phyloP scores from a whole-genome alignment of 371 early-diverging fungal genomes.

The Batkoa obscura region DNA sequence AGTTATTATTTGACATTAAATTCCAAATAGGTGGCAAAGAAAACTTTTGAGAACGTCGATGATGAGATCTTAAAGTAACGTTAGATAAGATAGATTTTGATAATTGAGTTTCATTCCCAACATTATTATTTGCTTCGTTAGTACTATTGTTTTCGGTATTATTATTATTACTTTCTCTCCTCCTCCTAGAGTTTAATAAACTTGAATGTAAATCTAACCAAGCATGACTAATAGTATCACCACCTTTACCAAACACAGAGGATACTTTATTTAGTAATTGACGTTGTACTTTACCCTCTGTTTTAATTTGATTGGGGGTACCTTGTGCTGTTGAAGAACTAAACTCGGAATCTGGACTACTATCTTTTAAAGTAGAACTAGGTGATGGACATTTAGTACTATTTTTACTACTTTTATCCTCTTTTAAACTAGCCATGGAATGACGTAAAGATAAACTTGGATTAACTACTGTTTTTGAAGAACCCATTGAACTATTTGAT shows the following conservation, averaged over 20 bases:
- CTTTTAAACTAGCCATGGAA: neutral
- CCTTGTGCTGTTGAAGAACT: neutral
- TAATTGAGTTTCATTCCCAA: too few species aligned
- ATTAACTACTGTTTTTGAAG: neutral
- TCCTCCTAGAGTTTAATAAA: too few species aligned
- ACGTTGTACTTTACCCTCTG: too few species aligned
- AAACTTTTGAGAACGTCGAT: neutral
- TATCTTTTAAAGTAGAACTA: neutral
- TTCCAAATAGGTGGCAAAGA: constrained; percentile 3
- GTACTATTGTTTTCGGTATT: too few species aligned
- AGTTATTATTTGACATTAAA: neutral
- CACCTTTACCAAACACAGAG: neutral
- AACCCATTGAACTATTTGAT: neutral
- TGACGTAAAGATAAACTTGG: neutral
- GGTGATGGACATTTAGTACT: neutral
- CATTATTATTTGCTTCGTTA: too few species aligned
- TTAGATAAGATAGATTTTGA: neutral
- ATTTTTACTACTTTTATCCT: neutral
- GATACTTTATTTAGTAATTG: neutral
- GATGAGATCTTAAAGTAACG: constrained; percentile 5
- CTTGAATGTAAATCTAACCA: constrained; percentile 5
- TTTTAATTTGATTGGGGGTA: neutral
- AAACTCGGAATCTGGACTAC: neutral
- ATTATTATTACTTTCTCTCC: too few species aligned
- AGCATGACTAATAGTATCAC: neutral